Conservation (phyloP, 2,329 filamentous ascomycete species). For the Clarireedia sp. region DNA sequence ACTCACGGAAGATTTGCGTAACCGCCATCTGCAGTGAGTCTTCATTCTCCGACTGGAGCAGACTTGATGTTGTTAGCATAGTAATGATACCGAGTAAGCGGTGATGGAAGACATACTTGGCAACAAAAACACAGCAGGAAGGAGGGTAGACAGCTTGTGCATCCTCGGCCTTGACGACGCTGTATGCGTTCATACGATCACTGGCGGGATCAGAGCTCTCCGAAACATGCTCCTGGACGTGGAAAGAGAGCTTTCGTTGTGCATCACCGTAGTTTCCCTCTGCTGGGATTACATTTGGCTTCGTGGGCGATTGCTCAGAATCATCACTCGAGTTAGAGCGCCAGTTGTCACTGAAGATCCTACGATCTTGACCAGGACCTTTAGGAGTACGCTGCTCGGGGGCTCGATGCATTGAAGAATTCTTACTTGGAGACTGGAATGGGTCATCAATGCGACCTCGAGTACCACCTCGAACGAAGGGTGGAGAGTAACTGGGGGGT, state of each 20-base stretch:
- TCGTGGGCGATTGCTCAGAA: conserved; percentile 11
- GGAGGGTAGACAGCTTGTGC: conserved; percentile 34
- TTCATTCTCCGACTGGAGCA: conserved; percentile 44
- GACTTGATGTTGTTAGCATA: conserved; percentile 31
- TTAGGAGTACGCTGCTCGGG: conserved; percentile 20
- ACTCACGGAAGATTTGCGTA: conserved; percentile 43
- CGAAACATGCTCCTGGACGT: conserved; percentile 13
- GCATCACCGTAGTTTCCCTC: conserved; percentile 8
- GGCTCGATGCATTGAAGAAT: neutral
- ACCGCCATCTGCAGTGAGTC: conserved; percentile 44
- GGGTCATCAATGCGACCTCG: conserved; percentile 20
- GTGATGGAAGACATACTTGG: conserved; percentile 45
- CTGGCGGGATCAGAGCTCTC: conserved; percentile 3
- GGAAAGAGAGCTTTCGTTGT: conserved; percentile 13
- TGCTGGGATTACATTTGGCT: neutral
- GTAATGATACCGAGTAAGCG: neutral
- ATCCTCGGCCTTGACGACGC: conserved; percentile 20
- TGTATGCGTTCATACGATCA: conserved; percentile 6
- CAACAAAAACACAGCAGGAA: conserved; percentile 54
- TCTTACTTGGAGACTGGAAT: conserved; percentile 16
- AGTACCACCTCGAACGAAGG: conserved; percentile 23
- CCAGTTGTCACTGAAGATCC: conserved; percentile 23
- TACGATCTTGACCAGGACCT: conserved; percentile 15
- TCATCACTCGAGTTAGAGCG: conserved; percentile 21
- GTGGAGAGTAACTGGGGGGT: conserved; percentile 22